A percentile compares a stretch with the other conserved stretches of the same genome.
Evolutionary conservation across 139 green algal genomes (phyloP).

Genomic region (Eudorina sp.): DNA sequence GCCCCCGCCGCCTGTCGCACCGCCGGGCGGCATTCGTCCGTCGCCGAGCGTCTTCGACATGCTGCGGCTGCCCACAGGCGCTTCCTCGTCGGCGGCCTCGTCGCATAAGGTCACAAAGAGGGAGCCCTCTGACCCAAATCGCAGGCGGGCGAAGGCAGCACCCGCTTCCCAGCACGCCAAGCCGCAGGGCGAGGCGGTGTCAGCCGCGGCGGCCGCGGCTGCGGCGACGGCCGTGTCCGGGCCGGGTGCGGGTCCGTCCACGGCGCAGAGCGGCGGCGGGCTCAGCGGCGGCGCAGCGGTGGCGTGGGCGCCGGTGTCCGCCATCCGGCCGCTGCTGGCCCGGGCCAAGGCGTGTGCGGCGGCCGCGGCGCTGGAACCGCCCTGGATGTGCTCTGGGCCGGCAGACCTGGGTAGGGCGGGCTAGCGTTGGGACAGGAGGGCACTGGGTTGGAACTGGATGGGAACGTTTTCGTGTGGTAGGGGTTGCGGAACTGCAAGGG

Average conservation of each 20-base stretch:
- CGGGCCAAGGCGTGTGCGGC: not conserved
- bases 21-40: constrained; percentile 11
- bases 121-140: too few species aligned
- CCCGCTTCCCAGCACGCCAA: not conserved
- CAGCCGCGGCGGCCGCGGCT: not conserved
- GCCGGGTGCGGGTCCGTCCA: not conserved
- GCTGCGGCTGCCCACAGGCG: not conserved
- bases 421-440: not conserved
- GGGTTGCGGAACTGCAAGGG: too few species aligned
- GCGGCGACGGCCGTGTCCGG: not conserved
- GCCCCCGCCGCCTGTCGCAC: not conserved
- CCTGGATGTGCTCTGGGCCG: not conserved
- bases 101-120: not conserved
- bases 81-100: not conserved
- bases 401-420: not conserved
- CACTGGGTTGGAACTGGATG: not conserved
- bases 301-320: constrained; percentile 39
- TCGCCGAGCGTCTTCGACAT: not conserved
- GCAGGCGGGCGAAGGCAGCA: not conserved
- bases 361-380: constrained; percentile 4
- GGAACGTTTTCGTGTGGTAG: too few species aligned
- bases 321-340: constrained; percentile 19
- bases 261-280: constrained; percentile 3
- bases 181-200: not conserved
- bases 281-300: not conserved